A percentile compares a stretch with the other conserved stretches of the same genome.
Conservation (phyloP, 306 rosid species). For the Urtica urens region DNA sequence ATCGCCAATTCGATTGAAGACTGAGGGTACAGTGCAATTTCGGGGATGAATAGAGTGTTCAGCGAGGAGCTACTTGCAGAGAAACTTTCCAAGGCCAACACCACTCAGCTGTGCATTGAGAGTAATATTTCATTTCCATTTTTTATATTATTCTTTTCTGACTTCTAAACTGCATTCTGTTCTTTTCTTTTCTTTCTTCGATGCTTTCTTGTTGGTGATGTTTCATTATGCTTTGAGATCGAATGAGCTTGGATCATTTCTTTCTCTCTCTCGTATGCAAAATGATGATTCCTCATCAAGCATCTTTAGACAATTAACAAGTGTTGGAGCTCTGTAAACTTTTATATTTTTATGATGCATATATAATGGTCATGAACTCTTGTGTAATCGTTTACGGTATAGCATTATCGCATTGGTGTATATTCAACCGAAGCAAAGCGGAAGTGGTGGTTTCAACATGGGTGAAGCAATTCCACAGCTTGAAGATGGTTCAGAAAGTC, state of each 20-base stretch:
- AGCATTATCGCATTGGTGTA: constrained; percentile 98
- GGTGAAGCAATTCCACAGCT: constrained; percentile 58
- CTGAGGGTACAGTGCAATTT: constrained; percentile 12
- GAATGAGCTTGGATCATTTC: too few species aligned
- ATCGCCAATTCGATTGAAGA: neutral
- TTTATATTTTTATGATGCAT: neutral
- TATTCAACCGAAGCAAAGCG: constrained; percentile 80
- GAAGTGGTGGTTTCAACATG: constrained; percentile 80
- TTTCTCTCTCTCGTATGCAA: neutral
- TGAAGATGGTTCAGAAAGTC: constrained; percentile 51
- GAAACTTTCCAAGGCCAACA: constrained; percentile 81
- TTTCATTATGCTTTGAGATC: too few species aligned
- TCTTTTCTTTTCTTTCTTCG: too few species aligned
- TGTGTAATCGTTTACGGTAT: constrained; percentile 32
- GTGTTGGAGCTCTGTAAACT: too few species aligned
- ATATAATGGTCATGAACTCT: neutral
- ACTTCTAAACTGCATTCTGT: too few species aligned
- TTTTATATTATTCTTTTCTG: too few species aligned
- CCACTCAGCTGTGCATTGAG: constrained; percentile 77
- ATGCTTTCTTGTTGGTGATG: too few species aligned
- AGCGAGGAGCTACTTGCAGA: constrained; percentile 72
- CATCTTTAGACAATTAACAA: too few species aligned
- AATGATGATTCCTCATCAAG: too few species aligned
- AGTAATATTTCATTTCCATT: constrained; percentile 44
- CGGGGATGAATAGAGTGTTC: constrained; percentile 66